These are phyloP conservation scores for Phytophthora constricta DNA, from an alignment of 352 stramenopile species.

Conservation along the genomic window DNA sequence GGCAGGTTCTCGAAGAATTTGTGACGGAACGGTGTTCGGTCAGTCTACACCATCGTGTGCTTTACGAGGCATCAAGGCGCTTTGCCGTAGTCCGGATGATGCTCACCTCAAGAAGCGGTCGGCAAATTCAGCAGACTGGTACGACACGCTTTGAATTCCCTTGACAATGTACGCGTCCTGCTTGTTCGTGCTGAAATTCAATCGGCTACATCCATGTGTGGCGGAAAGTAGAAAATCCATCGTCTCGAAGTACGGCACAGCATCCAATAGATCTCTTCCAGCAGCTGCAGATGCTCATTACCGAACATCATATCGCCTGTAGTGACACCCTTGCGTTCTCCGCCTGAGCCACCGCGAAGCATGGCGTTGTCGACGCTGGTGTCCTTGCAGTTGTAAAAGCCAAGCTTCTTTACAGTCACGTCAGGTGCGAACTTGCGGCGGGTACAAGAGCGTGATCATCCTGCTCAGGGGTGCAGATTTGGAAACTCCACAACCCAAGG, in stretches of 20 bases:
- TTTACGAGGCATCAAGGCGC: constrained; percentile 33
- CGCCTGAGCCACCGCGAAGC: background rate
- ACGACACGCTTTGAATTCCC: background rate
- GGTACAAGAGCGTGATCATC: constrained; percentile 30
- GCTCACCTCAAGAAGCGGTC: constrained; percentile 44
- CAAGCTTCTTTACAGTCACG: constrained; percentile 48
- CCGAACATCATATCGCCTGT: constrained; percentile 1
- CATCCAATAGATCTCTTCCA: constrained; percentile 28
- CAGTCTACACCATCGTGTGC: constrained; percentile 31
- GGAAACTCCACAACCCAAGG: constrained; percentile 43
- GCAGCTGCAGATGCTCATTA: constrained; percentile 8
- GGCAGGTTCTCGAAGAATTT: constrained; percentile 44
- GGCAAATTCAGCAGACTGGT: constrained; percentile 40
- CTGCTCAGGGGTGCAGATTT: constrained; percentile 24
- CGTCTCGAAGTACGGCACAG: constrained; percentile 37
- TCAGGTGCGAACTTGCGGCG: constrained; percentile 19
- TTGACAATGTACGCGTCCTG: constrained; percentile 10
- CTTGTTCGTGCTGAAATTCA: constrained; percentile 22
- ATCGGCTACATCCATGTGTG: constrained; percentile 21
- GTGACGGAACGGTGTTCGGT: constrained; percentile 43
- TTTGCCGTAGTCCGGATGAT: constrained; percentile 47
- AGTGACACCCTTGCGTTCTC: background rate
- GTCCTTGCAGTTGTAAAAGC: constrained; percentile 72
- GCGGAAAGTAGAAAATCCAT: constrained; percentile 38
- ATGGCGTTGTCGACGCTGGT: constrained; percentile 66